Conservation (phyloP, 768 basidiomycete species). For the Lactifluus rugatus region DNA sequence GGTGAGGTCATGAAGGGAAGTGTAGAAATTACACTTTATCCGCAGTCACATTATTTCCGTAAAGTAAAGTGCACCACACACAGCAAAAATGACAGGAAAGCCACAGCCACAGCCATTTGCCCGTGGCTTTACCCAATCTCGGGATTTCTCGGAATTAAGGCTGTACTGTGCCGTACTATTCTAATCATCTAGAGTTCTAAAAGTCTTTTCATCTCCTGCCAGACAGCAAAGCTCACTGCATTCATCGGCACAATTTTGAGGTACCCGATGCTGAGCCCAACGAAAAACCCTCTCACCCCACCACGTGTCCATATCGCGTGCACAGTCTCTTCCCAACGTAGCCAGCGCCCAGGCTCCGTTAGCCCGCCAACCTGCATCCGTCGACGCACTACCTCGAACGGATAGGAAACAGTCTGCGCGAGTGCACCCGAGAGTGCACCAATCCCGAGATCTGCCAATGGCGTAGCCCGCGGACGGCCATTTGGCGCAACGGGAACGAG, state of each 20-base stretch:
- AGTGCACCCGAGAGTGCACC: slow-evolving; percentile 81
- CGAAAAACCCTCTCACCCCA: slow-evolving; percentile 86
- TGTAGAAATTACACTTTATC: no score
- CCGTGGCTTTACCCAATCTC: no score
- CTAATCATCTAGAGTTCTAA: slow-evolving; percentile 24
- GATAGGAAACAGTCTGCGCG: slow-evolving; percentile 87
- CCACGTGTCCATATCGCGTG: slow-evolving; percentile 48
- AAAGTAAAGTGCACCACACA: no score
- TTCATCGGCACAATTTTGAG: slow-evolving; percentile 95
- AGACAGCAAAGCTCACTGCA: slow-evolving; percentile 84
- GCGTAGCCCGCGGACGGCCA: slow-evolving; percentile 25
- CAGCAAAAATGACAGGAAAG: no score
- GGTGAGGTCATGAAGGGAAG: not conserved
- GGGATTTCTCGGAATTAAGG: not conserved
- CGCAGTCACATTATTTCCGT: no score
- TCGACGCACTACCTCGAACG: slow-evolving; percentile 85
- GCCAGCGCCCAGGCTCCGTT: slow-evolving; percentile 62
- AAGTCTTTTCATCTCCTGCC: slow-evolving; percentile 68
- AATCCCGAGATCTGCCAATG: slow-evolving; percentile 62
- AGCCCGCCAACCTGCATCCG: slow-evolving; percentile 94
- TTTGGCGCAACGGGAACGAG: slow-evolving; percentile 40
- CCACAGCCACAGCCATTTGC: no score
- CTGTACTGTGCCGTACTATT: slow-evolving; percentile 20
- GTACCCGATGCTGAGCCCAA: slow-evolving; percentile 87
- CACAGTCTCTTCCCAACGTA: slow-evolving; percentile 76